These are phyloP conservation scores for Scolecobasidium constrictum DNA, from an alignment of 2,329 filamentous ascomycete species.

Conservation along the genomic window DNA sequence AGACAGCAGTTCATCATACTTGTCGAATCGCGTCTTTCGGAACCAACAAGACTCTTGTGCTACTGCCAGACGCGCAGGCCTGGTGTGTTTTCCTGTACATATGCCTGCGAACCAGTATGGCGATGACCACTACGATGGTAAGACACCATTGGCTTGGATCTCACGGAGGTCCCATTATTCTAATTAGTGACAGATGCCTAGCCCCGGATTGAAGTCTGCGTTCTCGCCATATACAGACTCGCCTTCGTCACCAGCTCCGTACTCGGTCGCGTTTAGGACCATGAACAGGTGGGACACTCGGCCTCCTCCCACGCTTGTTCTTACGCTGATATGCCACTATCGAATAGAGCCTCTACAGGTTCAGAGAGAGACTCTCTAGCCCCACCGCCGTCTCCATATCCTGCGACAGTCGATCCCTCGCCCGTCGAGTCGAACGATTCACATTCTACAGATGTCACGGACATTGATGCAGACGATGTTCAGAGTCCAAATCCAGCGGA, in stretches of 20 bases:
- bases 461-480: constrained; percentile 56
- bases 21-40: background rate
- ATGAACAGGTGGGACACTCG: constrained; percentile 28
- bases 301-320: constrained; percentile 3
- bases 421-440: constrained; percentile 71
- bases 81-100: background rate
- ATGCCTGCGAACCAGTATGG: constrained; percentile 1
- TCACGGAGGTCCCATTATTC: background rate
- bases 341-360: constrained; percentile 31
- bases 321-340: constrained; percentile 17
- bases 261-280: constrained; percentile 28
- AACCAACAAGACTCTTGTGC: background rate
- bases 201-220: constrained; percentile 27
- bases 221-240: constrained; percentile 42
- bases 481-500: constrained; percentile 22
- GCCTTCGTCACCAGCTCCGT: constrained; percentile 36
- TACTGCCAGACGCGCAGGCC: background rate
- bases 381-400: constrained; percentile 41
- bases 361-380: constrained; percentile 33
- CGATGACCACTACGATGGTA: constrained; percentile 10
- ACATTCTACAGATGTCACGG: constrained; percentile 58
- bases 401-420: constrained; percentile 63
- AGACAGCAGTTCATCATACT: constrained; percentile 1
- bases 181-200: constrained; percentile 10
- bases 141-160: background rate